phyloP scores from a whole-genome alignment of 805 yeast species.

The Teunomyces aglyptinius region DNA sequence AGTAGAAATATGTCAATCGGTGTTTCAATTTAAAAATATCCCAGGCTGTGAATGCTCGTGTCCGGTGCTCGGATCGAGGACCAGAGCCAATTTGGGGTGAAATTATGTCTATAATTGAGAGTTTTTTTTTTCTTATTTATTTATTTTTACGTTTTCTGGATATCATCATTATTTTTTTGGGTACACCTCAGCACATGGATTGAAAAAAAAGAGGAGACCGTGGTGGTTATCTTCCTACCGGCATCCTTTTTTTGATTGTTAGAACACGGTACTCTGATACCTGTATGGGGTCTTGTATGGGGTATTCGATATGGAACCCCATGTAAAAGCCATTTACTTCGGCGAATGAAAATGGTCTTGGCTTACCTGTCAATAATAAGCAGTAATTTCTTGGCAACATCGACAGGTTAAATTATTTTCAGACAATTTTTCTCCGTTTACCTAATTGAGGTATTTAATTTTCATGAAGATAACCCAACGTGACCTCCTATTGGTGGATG shows the following conservation, averaged over 20 bases:
- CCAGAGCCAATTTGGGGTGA: not conserved
- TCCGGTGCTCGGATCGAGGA: conserved; percentile 1
- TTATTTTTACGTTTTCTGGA: not conserved
- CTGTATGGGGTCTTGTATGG: not conserved
- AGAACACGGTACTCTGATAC: not conserved
- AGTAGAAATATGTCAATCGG: conserved; percentile 1
- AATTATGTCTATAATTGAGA: not conserved
- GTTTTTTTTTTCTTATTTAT: not conserved
- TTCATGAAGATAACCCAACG: not conserved
- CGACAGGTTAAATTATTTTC: not conserved
- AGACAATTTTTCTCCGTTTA: not conserved
- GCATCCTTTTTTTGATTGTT: not conserved
- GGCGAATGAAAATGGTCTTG: conserved; percentile 4
- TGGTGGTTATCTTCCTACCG: not conserved
- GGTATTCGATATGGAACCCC: not conserved
- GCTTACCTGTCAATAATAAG: conserved; percentile 1
- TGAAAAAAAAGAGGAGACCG: not conserved
- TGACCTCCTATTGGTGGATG: not conserved
- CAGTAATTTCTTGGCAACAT: conserved; percentile 2
- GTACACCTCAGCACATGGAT: not conserved
- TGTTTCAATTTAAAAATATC: not conserved
- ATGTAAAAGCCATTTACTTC: not conserved
- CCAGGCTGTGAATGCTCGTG: conserved; percentile 1
- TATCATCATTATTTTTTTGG: not conserved
- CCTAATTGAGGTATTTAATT: not conserved